These are phyloP conservation scores for Venturia effusa DNA, from an alignment of 2,329 filamentous ascomycete genomes.

Conservation along the genomic window DNA sequence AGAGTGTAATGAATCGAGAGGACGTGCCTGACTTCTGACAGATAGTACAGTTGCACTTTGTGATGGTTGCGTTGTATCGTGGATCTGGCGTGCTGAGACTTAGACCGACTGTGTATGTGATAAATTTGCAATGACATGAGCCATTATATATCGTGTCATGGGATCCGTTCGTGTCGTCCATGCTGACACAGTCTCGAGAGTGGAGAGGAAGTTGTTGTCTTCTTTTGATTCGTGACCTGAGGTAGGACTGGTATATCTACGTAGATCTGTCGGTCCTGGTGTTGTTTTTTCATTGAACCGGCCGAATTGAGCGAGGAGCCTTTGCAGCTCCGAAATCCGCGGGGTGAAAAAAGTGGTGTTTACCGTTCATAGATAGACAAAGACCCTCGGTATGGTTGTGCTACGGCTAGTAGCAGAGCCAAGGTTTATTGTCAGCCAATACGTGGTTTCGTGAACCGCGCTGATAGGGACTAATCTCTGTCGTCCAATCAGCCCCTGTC, in stretches of 20 bases:
- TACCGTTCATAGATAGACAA: no score
- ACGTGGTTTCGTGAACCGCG: no score
- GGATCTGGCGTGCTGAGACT: background rate
- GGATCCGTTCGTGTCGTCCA: background rate
- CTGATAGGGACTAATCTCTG: no score
- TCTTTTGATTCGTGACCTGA: background rate
- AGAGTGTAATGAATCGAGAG: background rate
- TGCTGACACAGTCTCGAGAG: background rate
- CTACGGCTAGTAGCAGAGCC: no score
- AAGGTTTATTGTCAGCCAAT: no score
- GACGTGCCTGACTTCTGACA: conserved; percentile 4
- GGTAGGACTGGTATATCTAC: background rate
- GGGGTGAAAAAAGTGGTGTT: no score
- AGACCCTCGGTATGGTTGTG: no score
- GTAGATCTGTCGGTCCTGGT: no score
- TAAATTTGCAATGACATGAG: conserved; percentile 7
- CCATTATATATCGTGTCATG: conserved; percentile 5
- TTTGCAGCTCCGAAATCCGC: no score
- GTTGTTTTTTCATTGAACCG: no score
- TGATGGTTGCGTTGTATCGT: conserved; percentile 2
- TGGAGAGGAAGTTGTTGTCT: background rate
- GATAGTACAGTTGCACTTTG: conserved; percentile 9
- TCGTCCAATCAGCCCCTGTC: no score
- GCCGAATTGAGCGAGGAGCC: no score
- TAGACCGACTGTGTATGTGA: background rate